Evolutionary conservation across 495 filamentous ascomycete species (phyloP).

Genomic region (Cladorrhinum samala): DNA sequence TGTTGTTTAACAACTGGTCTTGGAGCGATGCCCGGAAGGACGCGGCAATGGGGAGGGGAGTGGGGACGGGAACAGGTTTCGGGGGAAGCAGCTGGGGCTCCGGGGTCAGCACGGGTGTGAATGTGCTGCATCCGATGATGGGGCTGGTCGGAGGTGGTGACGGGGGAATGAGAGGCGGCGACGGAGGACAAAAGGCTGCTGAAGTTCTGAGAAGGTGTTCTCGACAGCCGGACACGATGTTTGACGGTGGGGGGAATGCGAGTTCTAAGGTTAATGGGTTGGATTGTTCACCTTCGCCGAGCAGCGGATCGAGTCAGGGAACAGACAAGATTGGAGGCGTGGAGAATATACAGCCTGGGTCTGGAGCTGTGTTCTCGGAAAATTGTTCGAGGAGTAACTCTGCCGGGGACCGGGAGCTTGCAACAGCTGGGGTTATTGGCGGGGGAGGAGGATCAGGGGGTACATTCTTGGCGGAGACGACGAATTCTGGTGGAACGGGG

Average conservation of each 20-base stretch:
- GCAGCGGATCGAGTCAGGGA: background rate
- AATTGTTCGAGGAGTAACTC: background rate
- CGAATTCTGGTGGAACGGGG: background rate
- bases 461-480: background rate
- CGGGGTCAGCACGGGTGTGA: too few relatives aligned
- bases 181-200: background rate
- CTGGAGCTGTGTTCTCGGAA: background rate
- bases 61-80: background rate
- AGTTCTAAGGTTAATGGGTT: background rate
- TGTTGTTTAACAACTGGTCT: too few relatives aligned
- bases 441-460: too few relatives aligned
- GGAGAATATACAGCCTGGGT: background rate
- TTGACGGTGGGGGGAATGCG: background rate
- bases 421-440: background rate
- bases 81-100: too few relatives aligned
- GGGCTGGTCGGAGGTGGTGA: background rate
- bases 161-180: background rate
- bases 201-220: too few relatives aligned
- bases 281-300: background rate
- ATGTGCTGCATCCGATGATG: too few relatives aligned
- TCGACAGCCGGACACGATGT: background rate
- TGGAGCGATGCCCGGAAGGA: too few relatives aligned
- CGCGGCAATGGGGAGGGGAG: too few relatives aligned
- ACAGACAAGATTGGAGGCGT: background rate
- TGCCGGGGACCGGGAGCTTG: background rate